Base-by-base conservation (phyloP, 2,329 filamentous ascomycete species). In the Neofusicoccum cordaticola region DNA sequence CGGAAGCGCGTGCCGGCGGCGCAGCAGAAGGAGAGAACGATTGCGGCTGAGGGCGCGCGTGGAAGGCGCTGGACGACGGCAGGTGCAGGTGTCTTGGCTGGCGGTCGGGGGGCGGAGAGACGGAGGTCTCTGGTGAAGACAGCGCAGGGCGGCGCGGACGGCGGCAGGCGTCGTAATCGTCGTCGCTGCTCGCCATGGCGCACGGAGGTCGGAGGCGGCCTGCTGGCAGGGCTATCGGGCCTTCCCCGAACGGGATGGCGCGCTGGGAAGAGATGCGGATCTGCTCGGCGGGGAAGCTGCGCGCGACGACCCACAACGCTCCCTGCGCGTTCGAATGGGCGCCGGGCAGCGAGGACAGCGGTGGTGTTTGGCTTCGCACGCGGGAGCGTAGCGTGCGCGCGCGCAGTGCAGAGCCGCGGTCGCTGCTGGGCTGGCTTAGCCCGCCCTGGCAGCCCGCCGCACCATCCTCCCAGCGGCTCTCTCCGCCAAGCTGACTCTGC, bases 1-100 rank as follows among this genome's bases (percentile, higher is more conserved):
- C 53, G 53, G 53, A 58, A 34, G 53, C 17, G 53, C 39, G 53
- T 58, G 53, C 53, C 53, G 53, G 53, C 19, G 39, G 39, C n/a
- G 53, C 22, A 44, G 27, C 13, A 44, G 39, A 44, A 22, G n/a
- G 22, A 22, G 53, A 34, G 41, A 34, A 27, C 27, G 27, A 6
- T 34, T 31, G 53, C 37, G 22, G 37, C 34, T 13, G 51, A 9
- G 6, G 8, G 35, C 35, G 51, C 17, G 13, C 12, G 52, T 17
- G 27, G 27, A 31, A 5, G 27, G 27, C 27, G 19, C 37, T 42
- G 52, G 11, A 3, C 19, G 52, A 19, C 9, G 51, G 17, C 13
- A 37, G 35, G 15, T 12, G 52, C 37, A 15, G 17, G 5, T 7
- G 17, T 13, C 39, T 44, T 17, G 53, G 53, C 39, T 34, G 53